Evolutionary conservation across 192 early-diverging fungal genomes (phyloP).

Genomic region (Coemansia nantahalensis): DNA sequence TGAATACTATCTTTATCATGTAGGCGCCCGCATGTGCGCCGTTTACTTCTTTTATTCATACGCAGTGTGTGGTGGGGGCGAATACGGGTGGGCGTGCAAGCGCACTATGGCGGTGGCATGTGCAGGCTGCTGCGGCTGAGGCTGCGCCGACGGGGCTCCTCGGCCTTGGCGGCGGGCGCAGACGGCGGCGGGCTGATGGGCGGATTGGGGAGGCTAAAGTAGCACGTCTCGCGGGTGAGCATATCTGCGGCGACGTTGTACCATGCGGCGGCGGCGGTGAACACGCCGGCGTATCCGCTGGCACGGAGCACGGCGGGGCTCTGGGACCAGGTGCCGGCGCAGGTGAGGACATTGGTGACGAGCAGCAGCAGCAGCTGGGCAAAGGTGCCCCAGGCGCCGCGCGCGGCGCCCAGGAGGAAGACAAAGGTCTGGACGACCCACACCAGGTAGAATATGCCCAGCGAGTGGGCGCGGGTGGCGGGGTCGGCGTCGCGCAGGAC

Average conservation of each 20-base stretch:
- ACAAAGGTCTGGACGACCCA: slow-evolving; percentile 57
- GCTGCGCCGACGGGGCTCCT: too few relatives aligned
- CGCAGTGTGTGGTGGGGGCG: too few relatives aligned
- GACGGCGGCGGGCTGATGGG: slow-evolving; percentile 6
- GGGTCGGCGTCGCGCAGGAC: slow-evolving; percentile 29
- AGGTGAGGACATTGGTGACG: slow-evolving; percentile 46
- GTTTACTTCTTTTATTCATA: too few relatives aligned
- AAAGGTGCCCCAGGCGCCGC: slow-evolving; percentile 51
- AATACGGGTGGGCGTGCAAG: too few relatives aligned
- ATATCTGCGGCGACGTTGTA: slow-evolving; percentile 56
- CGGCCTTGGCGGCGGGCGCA: too few relatives aligned
- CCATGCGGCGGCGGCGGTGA: slow-evolving; percentile 54
- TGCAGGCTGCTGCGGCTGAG: background rate
- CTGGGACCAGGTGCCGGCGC: slow-evolving; percentile 46
- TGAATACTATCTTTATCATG: too few relatives aligned
- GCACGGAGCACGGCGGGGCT: slow-evolving; percentile 35
- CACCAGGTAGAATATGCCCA: slow-evolving; percentile 51
- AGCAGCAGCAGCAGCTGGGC: slow-evolving; percentile 47
- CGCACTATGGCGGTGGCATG: slow-evolving; percentile 1
- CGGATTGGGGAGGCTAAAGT: slow-evolving; percentile 53
- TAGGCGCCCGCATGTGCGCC: too few relatives aligned
- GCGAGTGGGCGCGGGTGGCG: slow-evolving; percentile 43
- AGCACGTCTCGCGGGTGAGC: slow-evolving; percentile 55
- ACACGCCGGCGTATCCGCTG: slow-evolving; percentile 48
- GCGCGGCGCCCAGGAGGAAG: slow-evolving; percentile 50